Evolutionary conservation across 2,329 filamentous ascomycete genomes (phyloP).

Genomic region (Cordyceps cicadae): DNA sequence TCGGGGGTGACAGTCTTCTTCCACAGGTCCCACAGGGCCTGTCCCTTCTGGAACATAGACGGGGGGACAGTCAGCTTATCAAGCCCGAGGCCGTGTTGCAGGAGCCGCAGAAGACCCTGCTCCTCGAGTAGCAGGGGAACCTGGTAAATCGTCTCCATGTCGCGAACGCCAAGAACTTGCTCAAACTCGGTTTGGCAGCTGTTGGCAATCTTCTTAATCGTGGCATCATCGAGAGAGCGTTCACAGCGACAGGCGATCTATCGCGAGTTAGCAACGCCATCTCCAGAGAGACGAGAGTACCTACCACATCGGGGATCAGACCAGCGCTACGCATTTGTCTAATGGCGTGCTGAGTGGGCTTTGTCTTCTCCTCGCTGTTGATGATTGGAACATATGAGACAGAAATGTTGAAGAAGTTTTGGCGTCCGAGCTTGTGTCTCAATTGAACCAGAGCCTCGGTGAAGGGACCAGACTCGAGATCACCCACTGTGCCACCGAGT

Average conservation of each 20-base stretch:
- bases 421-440: conserved; percentile 59
- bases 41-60: conserved; percentile 52
- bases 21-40: conserved; percentile 72
- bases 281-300: conserved; percentile 12
- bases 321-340: conserved; percentile 75
- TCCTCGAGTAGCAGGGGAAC: conserved; percentile 86
- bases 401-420: conserved; percentile 82
- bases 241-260: conserved; percentile 91
- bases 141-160: conserved; percentile 87
- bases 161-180: conserved; percentile 82
- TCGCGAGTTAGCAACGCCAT: not conserved
- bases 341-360: conserved; percentile 90
- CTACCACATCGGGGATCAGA: conserved; percentile 60
- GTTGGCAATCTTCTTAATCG: conserved; percentile 78
- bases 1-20: conserved; percentile 59
- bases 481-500: conserved; percentile 57
- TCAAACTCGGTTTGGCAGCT: conserved; percentile 80
- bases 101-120: conserved; percentile 63
- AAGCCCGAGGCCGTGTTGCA: conserved; percentile 59
- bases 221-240: conserved; percentile 60
- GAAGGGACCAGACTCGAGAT: conserved; percentile 83
- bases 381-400: conserved; percentile 70
- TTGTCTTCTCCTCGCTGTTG: conserved; percentile 78
- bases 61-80: conserved; percentile 46
- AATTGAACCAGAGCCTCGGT: conserved; percentile 80